Conservation (phyloP, 2,329 filamentous ascomycete genomes). For the Chaetomium sp. region DNA sequence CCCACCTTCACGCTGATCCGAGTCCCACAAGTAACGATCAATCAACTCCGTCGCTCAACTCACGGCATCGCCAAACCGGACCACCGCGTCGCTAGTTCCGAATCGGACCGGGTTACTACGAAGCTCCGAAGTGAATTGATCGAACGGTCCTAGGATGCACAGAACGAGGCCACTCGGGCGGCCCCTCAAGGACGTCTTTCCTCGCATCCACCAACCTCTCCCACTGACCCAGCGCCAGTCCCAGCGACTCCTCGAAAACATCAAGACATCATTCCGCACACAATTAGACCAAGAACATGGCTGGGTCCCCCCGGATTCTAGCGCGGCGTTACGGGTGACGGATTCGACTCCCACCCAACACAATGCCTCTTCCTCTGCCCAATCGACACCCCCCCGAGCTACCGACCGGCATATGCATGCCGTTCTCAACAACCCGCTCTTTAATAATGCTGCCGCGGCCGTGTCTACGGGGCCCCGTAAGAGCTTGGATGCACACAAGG, state of each 20-base stretch:
- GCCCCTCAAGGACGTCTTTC: constrained; percentile 47
- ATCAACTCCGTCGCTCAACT: neutral
- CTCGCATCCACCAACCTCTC: constrained; percentile 54
- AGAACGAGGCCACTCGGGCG: constrained; percentile 43
- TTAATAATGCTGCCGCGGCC: constrained; percentile 45
- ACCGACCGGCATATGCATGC: constrained; percentile 57
- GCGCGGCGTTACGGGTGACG: neutral
- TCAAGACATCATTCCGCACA: constrained; percentile 60
- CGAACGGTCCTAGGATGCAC: constrained; percentile 37
- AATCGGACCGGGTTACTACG: neutral
- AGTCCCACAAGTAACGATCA: neutral
- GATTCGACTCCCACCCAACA: constrained; percentile 22
- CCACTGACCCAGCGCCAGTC: constrained; percentile 54
- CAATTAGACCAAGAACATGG: constrained; percentile 62
- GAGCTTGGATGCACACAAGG: constrained; percentile 48
- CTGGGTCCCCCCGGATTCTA: constrained; percentile 17
- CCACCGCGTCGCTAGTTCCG: neutral
- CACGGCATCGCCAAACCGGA: neutral
- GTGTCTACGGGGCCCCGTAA: constrained; percentile 16
- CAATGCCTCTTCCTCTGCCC: constrained; percentile 11
- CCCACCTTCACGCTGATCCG: neutral
- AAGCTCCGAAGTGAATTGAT: neutral
- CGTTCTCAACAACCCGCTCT: constrained; percentile 60
- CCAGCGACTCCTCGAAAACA: constrained; percentile 56
- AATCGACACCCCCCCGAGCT: constrained; percentile 38